Conservation (phyloP, 805 yeast species). For the Suhomyces pyralidae region DNA sequence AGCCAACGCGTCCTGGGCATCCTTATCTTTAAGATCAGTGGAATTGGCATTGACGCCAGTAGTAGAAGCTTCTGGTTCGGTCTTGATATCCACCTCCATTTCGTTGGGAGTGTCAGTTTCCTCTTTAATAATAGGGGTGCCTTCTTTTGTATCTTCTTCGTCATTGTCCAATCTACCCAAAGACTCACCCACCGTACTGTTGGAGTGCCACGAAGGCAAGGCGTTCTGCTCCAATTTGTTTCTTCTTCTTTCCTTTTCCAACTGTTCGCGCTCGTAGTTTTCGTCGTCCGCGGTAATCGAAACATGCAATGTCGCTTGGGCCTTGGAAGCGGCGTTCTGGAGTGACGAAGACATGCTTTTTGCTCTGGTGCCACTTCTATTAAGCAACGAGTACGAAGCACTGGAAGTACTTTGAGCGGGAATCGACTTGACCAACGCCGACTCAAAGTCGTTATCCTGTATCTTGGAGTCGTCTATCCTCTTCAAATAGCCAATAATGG, state of each 20-base stretch:
- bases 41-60: slow-evolving; percentile 1
- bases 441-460: slow-evolving; percentile 41
- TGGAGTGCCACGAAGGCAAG: slow-evolving; percentile 93
- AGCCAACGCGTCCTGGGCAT: slow-evolving; percentile 65
- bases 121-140: slow-evolving; percentile 12
- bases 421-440: slow-evolving; percentile 70
- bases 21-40: slow-evolving; percentile 46
- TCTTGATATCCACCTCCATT: slow-evolving; percentile 6
- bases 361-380: slow-evolving; percentile 32
- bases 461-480: slow-evolving; percentile 40
- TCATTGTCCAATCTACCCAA: slow-evolving; percentile 55
- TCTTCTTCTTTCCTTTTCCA: slow-evolving; percentile 63
- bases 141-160: slow-evolving; percentile 31
- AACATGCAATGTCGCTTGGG: slow-evolving; percentile 86
- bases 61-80: slow-evolving; percentile 3
- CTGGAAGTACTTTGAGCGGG: slow-evolving; percentile 75
- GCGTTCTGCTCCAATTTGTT: slow-evolving; percentile 85
- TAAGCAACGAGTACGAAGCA: slow-evolving; percentile 66
- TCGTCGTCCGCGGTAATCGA: slow-evolving; percentile 87
- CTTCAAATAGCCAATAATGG: slow-evolving; percentile 77
- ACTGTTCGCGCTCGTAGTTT: slow-evolving; percentile 60
- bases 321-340: slow-evolving; percentile 53
- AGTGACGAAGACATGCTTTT: slow-evolving; percentile 29
- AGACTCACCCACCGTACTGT: slow-evolving; percentile 79
- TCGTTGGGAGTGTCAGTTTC: slow-evolving; percentile 7